Evolutionary conservation across 495 filamentous ascomycete genomes (phyloP).

Genomic region (Amniculicola lignicola): DNA sequence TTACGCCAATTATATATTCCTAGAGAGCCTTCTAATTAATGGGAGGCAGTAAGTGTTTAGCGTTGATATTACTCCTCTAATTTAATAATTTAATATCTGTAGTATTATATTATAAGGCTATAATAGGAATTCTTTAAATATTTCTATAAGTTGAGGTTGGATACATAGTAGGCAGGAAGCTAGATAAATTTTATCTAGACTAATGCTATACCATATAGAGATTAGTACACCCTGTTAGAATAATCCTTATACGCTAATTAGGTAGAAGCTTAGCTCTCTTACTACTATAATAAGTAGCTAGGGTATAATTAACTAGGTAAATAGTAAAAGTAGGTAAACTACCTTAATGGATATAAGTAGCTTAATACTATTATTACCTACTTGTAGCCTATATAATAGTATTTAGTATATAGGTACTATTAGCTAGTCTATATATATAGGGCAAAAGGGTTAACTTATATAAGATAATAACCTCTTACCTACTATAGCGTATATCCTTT

Average conservation of each 20-base stretch:
- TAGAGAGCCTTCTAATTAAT: conserved; percentile 8
- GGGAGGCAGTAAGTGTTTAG: background rate
- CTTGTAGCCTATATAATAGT: conserved; percentile 36
- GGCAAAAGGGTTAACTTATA: conserved; percentile 42
- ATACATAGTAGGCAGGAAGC: conserved; percentile 4
- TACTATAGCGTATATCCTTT: background rate
- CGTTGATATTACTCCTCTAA: conserved; percentile 3
- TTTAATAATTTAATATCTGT: conserved; percentile 4
- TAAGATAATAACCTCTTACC: conserved; percentile 3
- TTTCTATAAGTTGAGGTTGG: background rate
- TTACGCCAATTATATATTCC: conserved; percentile 10
- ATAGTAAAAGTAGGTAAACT: too few species aligned
- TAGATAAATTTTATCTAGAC: too few species aligned
- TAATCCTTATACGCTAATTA: too few species aligned
- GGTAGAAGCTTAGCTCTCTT: too few species aligned
- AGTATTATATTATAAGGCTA: background rate
- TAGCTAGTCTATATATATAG: conserved; percentile 38
- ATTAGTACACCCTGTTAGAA: too few species aligned
- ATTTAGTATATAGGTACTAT: conserved; percentile 12
- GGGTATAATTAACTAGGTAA: too few species aligned
- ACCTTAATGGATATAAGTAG: too few species aligned
- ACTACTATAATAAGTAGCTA: too few species aligned
- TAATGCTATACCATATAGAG: too few species aligned
- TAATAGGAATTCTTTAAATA: conserved; percentile 7
- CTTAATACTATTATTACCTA: too few species aligned